These are phyloP conservation scores for Sextonia rubra DNA, from an alignment of 164 flowering plant species.

Conservation along the genomic window DNA sequence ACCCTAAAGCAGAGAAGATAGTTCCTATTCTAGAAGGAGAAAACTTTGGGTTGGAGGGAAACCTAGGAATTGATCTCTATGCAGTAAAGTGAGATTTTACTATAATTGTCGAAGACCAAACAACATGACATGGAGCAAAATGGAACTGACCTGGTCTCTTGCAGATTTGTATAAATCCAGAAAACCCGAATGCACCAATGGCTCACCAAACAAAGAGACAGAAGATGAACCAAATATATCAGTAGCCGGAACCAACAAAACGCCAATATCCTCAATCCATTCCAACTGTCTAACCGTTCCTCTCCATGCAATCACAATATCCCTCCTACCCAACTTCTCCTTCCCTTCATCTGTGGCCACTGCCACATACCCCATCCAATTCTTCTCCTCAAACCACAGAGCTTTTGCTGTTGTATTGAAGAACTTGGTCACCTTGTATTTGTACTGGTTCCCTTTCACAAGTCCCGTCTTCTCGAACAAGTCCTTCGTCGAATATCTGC, in stretches of 20 bases:
- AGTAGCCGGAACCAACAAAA: slow-evolving; percentile 25
- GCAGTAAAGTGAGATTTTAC: no score
- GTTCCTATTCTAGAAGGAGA: no score
- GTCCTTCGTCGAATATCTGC: slow-evolving; percentile 28
- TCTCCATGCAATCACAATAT: slow-evolving; percentile 45
- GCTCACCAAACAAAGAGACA: background rate
- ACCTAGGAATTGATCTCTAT: no score
- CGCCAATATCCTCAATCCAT: slow-evolving; percentile 33
- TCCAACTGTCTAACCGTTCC: slow-evolving; percentile 28
- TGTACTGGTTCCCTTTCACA: slow-evolving; percentile 14
- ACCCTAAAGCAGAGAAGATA: no score
- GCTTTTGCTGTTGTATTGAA: slow-evolving; percentile 40
- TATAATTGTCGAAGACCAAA: no score
- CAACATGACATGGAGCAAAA: no score
- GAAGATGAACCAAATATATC: slow-evolving; percentile 10
- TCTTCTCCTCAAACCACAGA: slow-evolving; percentile 37
- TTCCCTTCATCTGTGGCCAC: slow-evolving; percentile 55
- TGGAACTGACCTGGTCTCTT: slow-evolving; percentile 34
- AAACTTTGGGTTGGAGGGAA: no score
- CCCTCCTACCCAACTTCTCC: slow-evolving; percentile 36
- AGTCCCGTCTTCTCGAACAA: slow-evolving; percentile 29
- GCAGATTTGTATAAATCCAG: slow-evolving; percentile 34
- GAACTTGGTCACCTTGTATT: slow-evolving; percentile 33
- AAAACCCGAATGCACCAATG: slow-evolving; percentile 34
- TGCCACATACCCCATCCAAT: slow-evolving; percentile 56